These are phyloP conservation scores for Xylaria sp. DNA, from an alignment of 2,329 filamentous ascomycete species.

Conservation along the genomic window DNA sequence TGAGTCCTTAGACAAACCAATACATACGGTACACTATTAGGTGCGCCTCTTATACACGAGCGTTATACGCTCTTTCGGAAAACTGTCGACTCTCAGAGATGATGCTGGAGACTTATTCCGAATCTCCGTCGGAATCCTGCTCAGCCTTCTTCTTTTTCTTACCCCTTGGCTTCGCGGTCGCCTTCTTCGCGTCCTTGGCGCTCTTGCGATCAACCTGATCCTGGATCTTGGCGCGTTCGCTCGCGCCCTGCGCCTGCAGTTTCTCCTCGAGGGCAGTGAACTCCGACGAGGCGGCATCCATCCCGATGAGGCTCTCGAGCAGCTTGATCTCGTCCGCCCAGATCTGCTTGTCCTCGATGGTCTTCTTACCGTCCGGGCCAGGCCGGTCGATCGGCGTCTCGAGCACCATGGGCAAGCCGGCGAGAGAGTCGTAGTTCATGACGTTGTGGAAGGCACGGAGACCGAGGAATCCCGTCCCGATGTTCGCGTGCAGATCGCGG, in stretches of 20 bases:
- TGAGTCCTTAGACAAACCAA: neutral
- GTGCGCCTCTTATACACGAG: conserved; percentile 5
- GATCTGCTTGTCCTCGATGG: conserved; percentile 79
- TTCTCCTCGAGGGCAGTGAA: conserved; percentile 74
- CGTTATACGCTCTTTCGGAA: neutral
- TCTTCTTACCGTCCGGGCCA: conserved; percentile 72
- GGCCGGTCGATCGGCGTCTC: conserved; percentile 92
- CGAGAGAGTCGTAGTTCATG: conserved; percentile 82
- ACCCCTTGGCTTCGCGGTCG: conserved; percentile 32
- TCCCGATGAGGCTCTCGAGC: conserved; percentile 86
- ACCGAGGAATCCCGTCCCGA: conserved; percentile 93
- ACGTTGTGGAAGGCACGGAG: conserved; percentile 90
- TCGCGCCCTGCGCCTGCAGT: conserved; percentile 73
- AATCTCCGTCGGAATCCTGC: conserved; percentile 44
- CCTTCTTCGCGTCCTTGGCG: conserved; percentile 65
- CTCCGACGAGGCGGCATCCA: conserved; percentile 79
- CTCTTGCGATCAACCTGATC: conserved; percentile 82
- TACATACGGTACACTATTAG: conserved; percentile 20
- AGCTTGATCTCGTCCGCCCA: conserved; percentile 97
- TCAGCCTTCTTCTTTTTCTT: conserved; percentile 45
- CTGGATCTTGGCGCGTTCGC: conserved; percentile 79
- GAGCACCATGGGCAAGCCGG: conserved; percentile 87
- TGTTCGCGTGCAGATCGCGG: conserved; percentile 93
- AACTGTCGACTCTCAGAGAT: neutral
- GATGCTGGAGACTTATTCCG: conserved; percentile 23